Evolutionary conservation across 352 stramenopile genomes (phyloP).

Genomic region (Phytophthora podocarpi): DNA sequence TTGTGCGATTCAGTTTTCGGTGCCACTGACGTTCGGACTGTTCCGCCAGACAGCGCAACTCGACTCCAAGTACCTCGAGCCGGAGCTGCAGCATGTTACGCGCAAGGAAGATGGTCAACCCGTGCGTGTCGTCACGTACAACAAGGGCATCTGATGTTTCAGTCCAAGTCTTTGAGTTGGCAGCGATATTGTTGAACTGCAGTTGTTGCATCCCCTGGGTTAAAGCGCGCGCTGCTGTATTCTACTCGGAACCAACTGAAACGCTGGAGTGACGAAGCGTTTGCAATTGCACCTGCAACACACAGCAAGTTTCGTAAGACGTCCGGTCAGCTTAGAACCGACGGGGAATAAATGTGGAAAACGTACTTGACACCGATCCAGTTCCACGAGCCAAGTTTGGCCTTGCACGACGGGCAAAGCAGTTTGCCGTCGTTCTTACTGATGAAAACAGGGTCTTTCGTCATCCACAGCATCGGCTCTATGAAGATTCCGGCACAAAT

Average conservation of each 20-base stretch:
- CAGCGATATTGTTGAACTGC: neutral
- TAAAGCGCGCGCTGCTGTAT: conserved; percentile 40
- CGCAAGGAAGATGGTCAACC: conserved; percentile 51
- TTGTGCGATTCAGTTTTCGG: conserved; percentile 82
- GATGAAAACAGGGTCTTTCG: conserved; percentile 24
- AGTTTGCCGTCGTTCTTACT: conserved; percentile 63
- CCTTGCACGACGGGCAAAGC: conserved; percentile 62
- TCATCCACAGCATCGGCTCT: conserved; percentile 80
- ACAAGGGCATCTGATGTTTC: conserved; percentile 75
- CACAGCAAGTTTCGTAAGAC: neutral
- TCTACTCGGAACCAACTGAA: conserved; percentile 65
- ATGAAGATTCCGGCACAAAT: conserved; percentile 45
- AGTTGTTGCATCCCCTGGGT: too few relatives aligned
- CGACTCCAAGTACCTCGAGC: conserved; percentile 65
- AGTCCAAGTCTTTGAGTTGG: neutral
- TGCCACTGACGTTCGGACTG: conserved; percentile 85
- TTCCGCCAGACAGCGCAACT: conserved; percentile 85
- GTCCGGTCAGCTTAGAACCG: neutral
- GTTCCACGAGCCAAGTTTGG: conserved; percentile 80
- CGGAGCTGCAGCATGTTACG: conserved; percentile 47
- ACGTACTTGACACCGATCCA: conserved; percentile 81
- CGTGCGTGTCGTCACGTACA: conserved; percentile 79
- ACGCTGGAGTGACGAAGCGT: conserved; percentile 54
- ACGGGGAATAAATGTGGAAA: neutral
- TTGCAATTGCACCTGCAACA: conserved; percentile 61